phyloP scores from a whole-genome alignment of 2,329 filamentous ascomycete species.

The Sporothrix inflata region DNA sequence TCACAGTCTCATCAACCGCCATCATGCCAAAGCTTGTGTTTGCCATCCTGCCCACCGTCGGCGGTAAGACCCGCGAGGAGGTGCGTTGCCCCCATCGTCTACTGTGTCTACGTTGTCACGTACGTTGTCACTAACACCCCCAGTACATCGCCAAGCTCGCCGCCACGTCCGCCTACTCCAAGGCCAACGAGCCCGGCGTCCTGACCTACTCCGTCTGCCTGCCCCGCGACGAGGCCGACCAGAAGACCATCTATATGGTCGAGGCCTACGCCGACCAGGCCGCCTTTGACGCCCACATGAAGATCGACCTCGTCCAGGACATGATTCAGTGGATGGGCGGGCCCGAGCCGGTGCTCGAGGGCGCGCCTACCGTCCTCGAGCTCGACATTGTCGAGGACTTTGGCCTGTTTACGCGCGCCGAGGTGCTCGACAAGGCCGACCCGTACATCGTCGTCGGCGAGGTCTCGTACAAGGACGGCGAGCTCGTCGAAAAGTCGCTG shows the following conservation, averaged over 20 bases:
- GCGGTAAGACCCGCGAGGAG: slow-evolving; percentile 27
- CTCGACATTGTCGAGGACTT: slow-evolving; percentile 36
- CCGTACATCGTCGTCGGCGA: slow-evolving; percentile 38
- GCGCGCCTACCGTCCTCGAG: slow-evolving; percentile 30
- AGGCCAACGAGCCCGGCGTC: slow-evolving; percentile 34
- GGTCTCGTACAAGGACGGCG: slow-evolving; percentile 37
- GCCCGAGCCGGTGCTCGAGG: slow-evolving; percentile 29
- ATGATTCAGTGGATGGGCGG: slow-evolving; percentile 36
- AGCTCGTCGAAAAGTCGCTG: slow-evolving; percentile 33
- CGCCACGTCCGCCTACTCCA: slow-evolving; percentile 29
- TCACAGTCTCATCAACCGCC: background rate
- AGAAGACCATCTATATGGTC: slow-evolving; percentile 37
- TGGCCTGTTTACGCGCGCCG: slow-evolving; percentile 33
- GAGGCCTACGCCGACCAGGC: slow-evolving; percentile 38
- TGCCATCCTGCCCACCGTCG: slow-evolving; percentile 29
- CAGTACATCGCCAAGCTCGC: slow-evolving; percentile 34
- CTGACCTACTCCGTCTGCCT: slow-evolving; percentile 37
- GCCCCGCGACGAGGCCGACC: slow-evolving; percentile 36
- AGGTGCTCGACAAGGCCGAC: slow-evolving; percentile 30
- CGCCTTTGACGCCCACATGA: slow-evolving; percentile 38
- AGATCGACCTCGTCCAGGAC: slow-evolving; percentile 32
- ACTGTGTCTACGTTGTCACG: background rate
- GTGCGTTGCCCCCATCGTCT: background rate
- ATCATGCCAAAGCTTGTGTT: slow-evolving; percentile 29
- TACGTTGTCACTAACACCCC: background rate